Conservation (phyloP, 2,329 filamentous ascomycete genomes). For the Penicillium sp. region DNA sequence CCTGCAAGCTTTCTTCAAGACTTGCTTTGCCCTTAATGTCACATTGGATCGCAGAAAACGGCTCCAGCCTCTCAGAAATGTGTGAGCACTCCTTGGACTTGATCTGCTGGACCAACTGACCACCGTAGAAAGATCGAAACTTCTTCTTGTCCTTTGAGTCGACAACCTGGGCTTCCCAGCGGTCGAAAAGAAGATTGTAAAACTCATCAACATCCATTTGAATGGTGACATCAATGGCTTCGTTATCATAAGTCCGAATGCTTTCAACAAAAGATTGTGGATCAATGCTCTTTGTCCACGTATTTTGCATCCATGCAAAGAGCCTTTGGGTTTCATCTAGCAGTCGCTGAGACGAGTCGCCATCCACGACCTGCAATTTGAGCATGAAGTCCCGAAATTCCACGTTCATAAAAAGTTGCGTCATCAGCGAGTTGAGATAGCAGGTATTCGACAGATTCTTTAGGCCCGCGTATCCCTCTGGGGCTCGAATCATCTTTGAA, state of each 20-base stretch:
- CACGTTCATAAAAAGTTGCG: conserved; percentile 94
- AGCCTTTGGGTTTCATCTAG: conserved; percentile 76
- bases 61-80: conserved; percentile 85
- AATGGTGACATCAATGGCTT: conserved; percentile 77
- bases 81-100: conserved; percentile 93
- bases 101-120: conserved; percentile 89
- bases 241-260: conserved; percentile 80
- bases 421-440: conserved; percentile 92
- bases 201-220: conserved; percentile 99
- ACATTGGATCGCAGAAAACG: conserved; percentile 92
- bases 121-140: conserved; percentile 84
- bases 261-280: conserved; percentile 70
- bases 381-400: conserved; percentile 85
- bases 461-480: conserved; percentile 84
- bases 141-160: conserved; percentile 66
- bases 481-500: conserved; percentile 66
- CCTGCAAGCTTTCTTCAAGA: conserved; percentile 82
- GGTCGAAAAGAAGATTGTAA: conserved; percentile 89
- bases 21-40: conserved; percentile 90
- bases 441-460: conserved; percentile 93
- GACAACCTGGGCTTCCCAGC: conserved; percentile 80
- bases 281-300: conserved; percentile 70
- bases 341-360: conserved; percentile 61
- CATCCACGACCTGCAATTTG: conserved; percentile 57
- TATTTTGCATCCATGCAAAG: conserved; percentile 85